Percentiles rank a stretch among this genome's conserved stretches.
phyloP scores from a whole-genome alignment of 106 monocot genomes.

The Acorus gramineus region DNA sequence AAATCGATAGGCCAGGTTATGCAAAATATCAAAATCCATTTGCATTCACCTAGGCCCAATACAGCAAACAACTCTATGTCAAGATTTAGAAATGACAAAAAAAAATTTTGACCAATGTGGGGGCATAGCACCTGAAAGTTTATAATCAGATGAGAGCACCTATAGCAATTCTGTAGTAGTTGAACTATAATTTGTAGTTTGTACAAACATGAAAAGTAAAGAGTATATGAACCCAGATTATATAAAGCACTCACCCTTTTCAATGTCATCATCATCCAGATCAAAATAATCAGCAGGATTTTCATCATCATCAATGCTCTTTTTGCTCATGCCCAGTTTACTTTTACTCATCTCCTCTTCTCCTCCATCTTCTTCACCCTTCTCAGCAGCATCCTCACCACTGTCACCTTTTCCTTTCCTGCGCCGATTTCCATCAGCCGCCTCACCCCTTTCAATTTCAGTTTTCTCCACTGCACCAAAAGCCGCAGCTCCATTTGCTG shows the following conservation, averaged over 20 bases:
- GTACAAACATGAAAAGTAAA: no score
- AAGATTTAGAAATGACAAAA: no score
- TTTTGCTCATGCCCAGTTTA: constrained; percentile 58
- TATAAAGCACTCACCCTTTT: constrained; percentile 52
- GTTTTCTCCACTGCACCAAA: constrained; percentile 39
- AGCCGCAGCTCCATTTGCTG: constrained; percentile 85
- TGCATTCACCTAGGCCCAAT: no score
- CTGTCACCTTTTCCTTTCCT: constrained; percentile 68
- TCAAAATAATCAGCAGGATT: constrained; percentile 53
- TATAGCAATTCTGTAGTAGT: no score
- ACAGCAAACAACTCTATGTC: no score
- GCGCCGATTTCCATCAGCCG: constrained; percentile 30
- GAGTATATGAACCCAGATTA: no score
- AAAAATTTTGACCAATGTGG: no score
- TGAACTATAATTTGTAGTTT: no score
- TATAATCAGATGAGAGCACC: no score
- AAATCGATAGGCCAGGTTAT: no score
- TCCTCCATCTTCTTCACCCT: constrained; percentile 68
- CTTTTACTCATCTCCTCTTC: constrained; percentile 62
- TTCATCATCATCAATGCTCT: constrained; percentile 73
- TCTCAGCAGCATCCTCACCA: constrained; percentile 58
- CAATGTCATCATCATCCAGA: constrained; percentile 95
- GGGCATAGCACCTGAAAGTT: no score
- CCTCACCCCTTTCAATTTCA: constrained; percentile 37
- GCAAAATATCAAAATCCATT: no score